Conservation (phyloP, 1,139 yeast genomes). For the Eremothecium cymbalariae region DNA sequence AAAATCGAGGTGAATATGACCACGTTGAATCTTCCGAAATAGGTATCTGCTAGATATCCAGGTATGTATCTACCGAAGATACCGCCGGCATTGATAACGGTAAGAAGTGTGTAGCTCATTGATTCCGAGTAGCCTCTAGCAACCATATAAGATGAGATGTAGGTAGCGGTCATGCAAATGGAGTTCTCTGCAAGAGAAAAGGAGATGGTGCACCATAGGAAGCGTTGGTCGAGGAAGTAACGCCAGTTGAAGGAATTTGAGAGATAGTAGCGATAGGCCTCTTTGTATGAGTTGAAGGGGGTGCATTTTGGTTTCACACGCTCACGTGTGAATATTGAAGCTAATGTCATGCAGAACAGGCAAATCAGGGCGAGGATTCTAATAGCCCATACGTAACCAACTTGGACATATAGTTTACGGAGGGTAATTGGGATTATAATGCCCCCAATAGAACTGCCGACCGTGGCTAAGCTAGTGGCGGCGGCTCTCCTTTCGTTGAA, state of each 20-base stretch:
- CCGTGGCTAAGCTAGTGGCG: conserved; percentile 54
- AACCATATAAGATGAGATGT: conserved; percentile 48
- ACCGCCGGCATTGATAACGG: conserved; percentile 53
- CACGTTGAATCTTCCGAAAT: conserved; percentile 50
- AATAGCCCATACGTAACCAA: conserved; percentile 53
- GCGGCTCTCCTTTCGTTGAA: conserved; percentile 49
- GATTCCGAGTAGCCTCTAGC: conserved; percentile 46
- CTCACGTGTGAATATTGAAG: conserved; percentile 42
- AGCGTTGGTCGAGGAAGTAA: conserved; percentile 36
- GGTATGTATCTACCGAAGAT: conserved; percentile 52
- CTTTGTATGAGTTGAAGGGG: conserved; percentile 21
- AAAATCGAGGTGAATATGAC: conserved; percentile 38
- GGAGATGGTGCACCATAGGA: conserved; percentile 36
- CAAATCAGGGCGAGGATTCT: conserved; percentile 47
- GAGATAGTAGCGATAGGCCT: conserved; percentile 24
- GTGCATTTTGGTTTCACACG: conserved; percentile 30
- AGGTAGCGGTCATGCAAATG: conserved; percentile 43
- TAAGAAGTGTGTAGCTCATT: conserved; percentile 44
- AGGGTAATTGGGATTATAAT: conserved; percentile 53
- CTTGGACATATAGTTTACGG: conserved; percentile 39
- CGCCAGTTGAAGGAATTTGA: conserved; percentile 30
- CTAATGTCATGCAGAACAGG: conserved; percentile 35
- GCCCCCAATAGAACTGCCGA: conserved; percentile 67
- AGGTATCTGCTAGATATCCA: conserved; percentile 45
- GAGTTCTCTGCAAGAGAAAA: conserved; percentile 48